phyloP scores from a whole-genome alignment of 805 yeast genomes.

The Metschnikowia noctiluminum region DNA sequence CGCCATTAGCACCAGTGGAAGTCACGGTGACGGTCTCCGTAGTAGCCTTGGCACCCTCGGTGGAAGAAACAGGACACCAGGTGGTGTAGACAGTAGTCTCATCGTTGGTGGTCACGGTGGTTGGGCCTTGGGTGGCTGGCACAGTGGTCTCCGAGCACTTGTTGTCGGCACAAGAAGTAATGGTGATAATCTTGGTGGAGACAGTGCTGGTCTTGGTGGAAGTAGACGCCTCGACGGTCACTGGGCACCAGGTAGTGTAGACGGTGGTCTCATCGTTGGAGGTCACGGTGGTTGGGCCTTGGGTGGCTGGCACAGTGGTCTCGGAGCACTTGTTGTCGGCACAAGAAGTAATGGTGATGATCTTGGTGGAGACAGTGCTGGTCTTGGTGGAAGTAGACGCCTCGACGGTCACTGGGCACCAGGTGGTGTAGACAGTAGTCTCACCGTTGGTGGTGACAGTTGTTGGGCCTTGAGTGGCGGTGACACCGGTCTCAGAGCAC shows the following conservation, averaged over 20 bases:
- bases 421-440: conserved; percentile 29
- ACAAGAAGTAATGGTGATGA: conserved; percentile 26
- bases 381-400: conserved; percentile 8
- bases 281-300: conserved; percentile 30
- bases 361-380: conserved; percentile 18
- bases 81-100: conserved; percentile 27
- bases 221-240: conserved; percentile 17
- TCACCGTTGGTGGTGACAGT: conserved; percentile 21
- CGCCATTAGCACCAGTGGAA: conserved; percentile 3
- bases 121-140: conserved; percentile 33
- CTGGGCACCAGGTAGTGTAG: conserved; percentile 38
- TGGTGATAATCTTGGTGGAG: conserved; percentile 26
- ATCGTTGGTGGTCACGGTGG: conserved; percentile 22
- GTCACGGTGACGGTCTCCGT: conserved; percentile 16
- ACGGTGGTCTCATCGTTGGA: conserved; percentile 18
- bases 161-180: conserved; percentile 20
- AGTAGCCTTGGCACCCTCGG: conserved; percentile 23
- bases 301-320: conserved; percentile 26
- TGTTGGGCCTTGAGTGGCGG: conserved; percentile 34
- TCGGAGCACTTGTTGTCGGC: conserved; percentile 25
- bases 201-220: conserved; percentile 3
- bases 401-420: conserved; percentile 30
- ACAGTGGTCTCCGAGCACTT: conserved; percentile 15
- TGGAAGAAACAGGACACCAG: conserved; percentile 30
- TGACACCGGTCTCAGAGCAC: conserved; percentile 23